phyloP scores from a whole-genome alignment of 2,329 filamentous ascomycete species.

The Canariomyces notabilis region DNA sequence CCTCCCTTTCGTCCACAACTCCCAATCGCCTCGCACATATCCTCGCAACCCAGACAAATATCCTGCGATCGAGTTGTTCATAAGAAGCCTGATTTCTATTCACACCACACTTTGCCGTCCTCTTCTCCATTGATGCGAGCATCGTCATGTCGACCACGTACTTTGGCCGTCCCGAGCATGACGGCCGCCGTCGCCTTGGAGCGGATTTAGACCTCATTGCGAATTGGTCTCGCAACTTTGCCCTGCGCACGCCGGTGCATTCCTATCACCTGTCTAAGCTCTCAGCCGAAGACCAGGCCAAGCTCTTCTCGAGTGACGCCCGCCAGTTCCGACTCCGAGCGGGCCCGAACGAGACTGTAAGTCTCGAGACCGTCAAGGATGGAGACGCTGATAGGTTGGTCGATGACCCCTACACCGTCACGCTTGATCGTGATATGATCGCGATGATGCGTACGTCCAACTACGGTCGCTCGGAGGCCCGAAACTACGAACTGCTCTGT shows the following conservation, averaged over 20 bases:
- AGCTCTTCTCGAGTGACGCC: constrained; percentile 16
- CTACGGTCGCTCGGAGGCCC: constrained; percentile 12
- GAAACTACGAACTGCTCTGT: constrained; percentile 3
- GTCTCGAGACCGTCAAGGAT: constrained; percentile 17
- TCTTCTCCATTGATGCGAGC: constrained; percentile 5
- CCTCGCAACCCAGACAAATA: background rate
- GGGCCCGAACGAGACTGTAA: constrained; percentile 11
- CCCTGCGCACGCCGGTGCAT: constrained; percentile 2
- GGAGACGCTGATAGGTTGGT: background rate
- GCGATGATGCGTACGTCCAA: constrained; percentile 15
- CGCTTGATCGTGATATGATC: constrained; percentile 18
- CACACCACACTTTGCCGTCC: background rate
- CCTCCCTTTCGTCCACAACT: background rate
- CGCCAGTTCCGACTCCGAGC: constrained; percentile 15
- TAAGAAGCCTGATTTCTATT: background rate
- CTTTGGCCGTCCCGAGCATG: constrained; percentile 17
- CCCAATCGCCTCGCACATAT: background rate
- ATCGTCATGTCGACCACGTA: constrained; percentile 15
- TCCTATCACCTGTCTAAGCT: constrained; percentile 18
- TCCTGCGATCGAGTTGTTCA: background rate
- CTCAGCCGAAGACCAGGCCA: constrained; percentile 16
- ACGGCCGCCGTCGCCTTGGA: constrained; percentile 19
- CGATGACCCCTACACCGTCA: background rate
- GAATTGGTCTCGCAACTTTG: constrained; percentile 18
- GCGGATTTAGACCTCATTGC: constrained; percentile 19